Percentiles rank a stretch among this genome's conserved stretches.
Evolutionary conservation across 768 basidiomycete species (phyloP).

Genomic region (Tylopilus sp.): DNA sequence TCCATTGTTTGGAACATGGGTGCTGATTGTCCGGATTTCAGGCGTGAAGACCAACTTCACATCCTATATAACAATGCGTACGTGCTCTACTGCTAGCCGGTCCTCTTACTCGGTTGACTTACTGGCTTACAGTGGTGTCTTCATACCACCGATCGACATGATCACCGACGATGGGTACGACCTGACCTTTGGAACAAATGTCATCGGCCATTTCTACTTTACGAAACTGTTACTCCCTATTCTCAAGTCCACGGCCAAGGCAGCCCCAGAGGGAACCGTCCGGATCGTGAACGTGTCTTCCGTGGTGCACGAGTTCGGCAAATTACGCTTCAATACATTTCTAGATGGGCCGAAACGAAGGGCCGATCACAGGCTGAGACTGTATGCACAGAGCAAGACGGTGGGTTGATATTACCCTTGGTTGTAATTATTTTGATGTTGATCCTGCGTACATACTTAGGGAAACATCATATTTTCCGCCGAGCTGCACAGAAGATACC

Average conservation of each 20-base stretch:
- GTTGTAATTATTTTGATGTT: not conserved
- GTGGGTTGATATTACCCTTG: conserved; percentile 2
- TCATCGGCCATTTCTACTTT: too few species aligned
- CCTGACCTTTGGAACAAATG: conserved; percentile 1
- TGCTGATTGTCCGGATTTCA: too few species aligned
- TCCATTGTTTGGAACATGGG: too few species aligned
- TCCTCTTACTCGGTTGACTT: too few species aligned
- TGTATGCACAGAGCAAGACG: conserved; percentile 30
- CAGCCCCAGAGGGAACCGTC: conserved; percentile 18
- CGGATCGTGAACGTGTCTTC: conserved; percentile 34
- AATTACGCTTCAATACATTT: conserved; percentile 36
- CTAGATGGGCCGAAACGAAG: conserved; percentile 35
- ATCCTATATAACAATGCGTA: too few species aligned
- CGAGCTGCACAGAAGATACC: too few species aligned
- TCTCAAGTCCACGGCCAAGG: too few species aligned
- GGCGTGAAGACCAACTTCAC: too few species aligned
- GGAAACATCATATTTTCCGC: conserved; percentile 45
- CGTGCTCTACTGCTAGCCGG: too few species aligned
- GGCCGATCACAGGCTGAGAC: conserved; percentile 9
- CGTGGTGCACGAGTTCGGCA: conserved; percentile 4
- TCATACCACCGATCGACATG: not conserved
- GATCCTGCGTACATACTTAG: conserved; percentile 29
- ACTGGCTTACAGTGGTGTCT: too few species aligned
- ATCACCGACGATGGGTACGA: too few species aligned
- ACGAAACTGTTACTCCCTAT: too few species aligned